These are phyloP conservation scores for Raffaelea deltoideospora DNA, from an alignment of 2,329 filamentous ascomycete species.

Conservation along the genomic window DNA sequence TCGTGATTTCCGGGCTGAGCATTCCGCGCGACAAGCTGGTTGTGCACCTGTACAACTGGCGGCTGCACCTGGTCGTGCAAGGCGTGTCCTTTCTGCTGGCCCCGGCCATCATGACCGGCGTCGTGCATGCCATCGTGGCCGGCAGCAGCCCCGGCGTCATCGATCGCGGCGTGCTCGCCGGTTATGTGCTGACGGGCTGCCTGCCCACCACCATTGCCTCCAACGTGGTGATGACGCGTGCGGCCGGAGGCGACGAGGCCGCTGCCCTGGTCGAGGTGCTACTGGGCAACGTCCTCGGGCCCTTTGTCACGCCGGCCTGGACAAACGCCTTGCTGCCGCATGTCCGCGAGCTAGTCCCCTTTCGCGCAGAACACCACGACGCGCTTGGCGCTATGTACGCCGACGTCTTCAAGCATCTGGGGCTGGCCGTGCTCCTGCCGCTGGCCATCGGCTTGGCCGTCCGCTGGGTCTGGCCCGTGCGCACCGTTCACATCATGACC, in stretches of 20 bases:
- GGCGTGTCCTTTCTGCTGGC: constrained; percentile 51
- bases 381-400: constrained; percentile 47
- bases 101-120: constrained; percentile 33
- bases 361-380: constrained; percentile 17
- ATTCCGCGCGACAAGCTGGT: constrained; percentile 25
- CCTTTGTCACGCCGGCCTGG: constrained; percentile 50
- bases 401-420: constrained; percentile 52
- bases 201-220: constrained; percentile 59
- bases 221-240: constrained; percentile 59
- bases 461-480: constrained; percentile 31
- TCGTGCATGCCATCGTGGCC: constrained; percentile 31
- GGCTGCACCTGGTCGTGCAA: constrained; percentile 52
- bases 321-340: constrained; percentile 44
- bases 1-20: constrained; percentile 56
- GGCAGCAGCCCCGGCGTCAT: constrained; percentile 36
- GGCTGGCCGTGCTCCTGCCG: constrained; percentile 50
- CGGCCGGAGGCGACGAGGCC: constrained; percentile 22
- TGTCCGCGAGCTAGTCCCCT: constrained; percentile 31
- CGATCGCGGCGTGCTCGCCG: constrained; percentile 49
- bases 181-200: constrained; percentile 51
- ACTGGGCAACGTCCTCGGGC: constrained; percentile 53
- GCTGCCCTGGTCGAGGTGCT: constrained; percentile 54
- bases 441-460: constrained; percentile 46
- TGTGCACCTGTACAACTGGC: constrained; percentile 16
- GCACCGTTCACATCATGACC: constrained; percentile 38